Percentiles rank a stretch among this genome's conserved stretches.
Evolutionary conservation across 495 filamentous ascomycete genomes (phyloP).

Genomic region (Tuber umbilicatum): DNA sequence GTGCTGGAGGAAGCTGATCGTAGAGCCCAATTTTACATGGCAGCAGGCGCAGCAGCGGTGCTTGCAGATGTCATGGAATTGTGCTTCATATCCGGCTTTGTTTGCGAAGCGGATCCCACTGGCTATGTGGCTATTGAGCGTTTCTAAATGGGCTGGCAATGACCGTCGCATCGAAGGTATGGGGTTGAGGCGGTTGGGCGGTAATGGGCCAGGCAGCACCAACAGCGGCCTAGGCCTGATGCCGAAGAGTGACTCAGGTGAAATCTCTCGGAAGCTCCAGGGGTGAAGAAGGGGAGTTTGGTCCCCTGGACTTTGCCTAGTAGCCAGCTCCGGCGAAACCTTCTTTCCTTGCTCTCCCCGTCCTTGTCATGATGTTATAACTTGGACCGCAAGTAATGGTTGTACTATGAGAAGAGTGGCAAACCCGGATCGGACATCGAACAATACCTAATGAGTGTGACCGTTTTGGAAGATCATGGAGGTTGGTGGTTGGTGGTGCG

Average conservation of each 20-base stretch:
- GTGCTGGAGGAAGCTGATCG: slow-evolving; percentile 10
- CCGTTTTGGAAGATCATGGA: neutral
- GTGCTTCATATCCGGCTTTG: slow-evolving; percentile 4
- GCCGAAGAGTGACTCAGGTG: slow-evolving; percentile 13
- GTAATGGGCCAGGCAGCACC: slow-evolving; percentile 15
- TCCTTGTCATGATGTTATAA: neutral
- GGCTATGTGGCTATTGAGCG: slow-evolving; percentile 17
- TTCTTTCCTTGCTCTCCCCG: neutral
- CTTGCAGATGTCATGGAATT: slow-evolving; percentile 13
- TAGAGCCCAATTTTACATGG: slow-evolving; percentile 25
- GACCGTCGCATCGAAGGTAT: slow-evolving; percentile 11
- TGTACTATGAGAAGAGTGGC: neutral
- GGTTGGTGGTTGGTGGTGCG: no score
- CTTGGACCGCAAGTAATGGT: neutral
- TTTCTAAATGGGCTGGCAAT: slow-evolving; percentile 13
- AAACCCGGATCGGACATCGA: neutral
- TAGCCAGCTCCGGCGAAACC: neutral
- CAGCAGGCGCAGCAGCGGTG: slow-evolving; percentile 26
- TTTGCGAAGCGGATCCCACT: slow-evolving; percentile 20
- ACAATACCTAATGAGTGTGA: neutral
- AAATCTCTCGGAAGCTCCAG: slow-evolving; percentile 15
- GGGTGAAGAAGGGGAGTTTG: no score
- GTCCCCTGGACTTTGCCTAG: neutral
- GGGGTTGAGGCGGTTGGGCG: slow-evolving; percentile 11
- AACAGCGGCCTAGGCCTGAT: slow-evolving; percentile 12